phyloP scores from a whole-genome alignment of 2,329 filamentous ascomycete species.

The Lachnellula arida region DNA sequence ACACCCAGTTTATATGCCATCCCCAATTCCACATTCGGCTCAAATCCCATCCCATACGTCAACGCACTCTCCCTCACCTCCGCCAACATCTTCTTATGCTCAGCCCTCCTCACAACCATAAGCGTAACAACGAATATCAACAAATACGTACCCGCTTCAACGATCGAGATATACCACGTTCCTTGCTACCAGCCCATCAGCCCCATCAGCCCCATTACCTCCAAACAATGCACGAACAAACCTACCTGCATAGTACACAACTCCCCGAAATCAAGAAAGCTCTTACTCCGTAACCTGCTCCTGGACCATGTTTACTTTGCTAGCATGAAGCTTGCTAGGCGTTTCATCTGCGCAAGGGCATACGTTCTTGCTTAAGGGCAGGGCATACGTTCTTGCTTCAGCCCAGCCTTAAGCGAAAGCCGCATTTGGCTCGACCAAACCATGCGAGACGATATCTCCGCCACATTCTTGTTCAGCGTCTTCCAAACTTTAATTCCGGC shows the following conservation, averaged over 20 bases:
- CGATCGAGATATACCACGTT: conserved; percentile 18
- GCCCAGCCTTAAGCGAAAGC: too few species aligned
- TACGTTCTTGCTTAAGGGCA: too few species aligned
- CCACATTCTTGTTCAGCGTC: too few species aligned
- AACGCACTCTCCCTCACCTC: conserved; percentile 11
- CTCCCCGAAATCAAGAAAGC: conserved; percentile 19
- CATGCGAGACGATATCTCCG: too few species aligned
- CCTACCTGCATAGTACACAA: conserved; percentile 21
- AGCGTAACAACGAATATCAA: conserved; percentile 16
- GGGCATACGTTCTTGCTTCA: too few species aligned
- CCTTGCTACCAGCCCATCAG: conserved; percentile 3
- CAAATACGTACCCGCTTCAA: conserved; percentile 15
- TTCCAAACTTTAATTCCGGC: too few species aligned
- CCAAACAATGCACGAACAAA: too few species aligned
- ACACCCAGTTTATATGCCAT: background rate
- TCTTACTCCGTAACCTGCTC: conserved; percentile 7
- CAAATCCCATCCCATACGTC: conserved; percentile 11
- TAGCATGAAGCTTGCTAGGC: too few species aligned
- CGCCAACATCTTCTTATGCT: conserved; percentile 16
- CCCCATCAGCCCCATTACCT: background rate
- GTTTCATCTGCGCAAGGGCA: too few species aligned
- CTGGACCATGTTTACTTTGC: conserved; percentile 1
- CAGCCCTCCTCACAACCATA: conserved; percentile 7
- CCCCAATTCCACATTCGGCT: conserved; percentile 3
- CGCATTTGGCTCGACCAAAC: too few species aligned